Percentiles rank a stretch among this genome's conserved stretches.
phyloP scores from a whole-genome alignment of 176 grass and related monocot species.

The Triticum timopheevii region DNA sequence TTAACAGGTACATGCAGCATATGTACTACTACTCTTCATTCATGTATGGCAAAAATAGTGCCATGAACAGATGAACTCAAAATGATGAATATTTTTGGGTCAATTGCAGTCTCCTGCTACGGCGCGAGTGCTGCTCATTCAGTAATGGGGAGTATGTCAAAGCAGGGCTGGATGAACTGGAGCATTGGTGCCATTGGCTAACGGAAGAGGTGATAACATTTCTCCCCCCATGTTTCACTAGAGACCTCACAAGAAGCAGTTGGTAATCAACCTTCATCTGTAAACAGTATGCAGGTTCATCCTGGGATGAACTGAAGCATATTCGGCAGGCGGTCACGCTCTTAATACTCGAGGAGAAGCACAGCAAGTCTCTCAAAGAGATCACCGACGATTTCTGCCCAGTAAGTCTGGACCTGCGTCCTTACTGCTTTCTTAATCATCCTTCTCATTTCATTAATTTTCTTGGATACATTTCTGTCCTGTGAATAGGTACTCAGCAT shows the following conservation, averaged over 20 bases:
- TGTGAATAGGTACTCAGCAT: conserved; percentile 47
- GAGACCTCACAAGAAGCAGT: background rate
- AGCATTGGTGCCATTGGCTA: conserved; percentile 66
- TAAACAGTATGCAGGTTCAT: conserved; percentile 62
- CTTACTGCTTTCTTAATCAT: background rate
- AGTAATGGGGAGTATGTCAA: conserved; percentile 78
- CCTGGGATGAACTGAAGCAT: conserved; percentile 72
- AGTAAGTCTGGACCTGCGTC: conserved; percentile 14
- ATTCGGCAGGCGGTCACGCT: conserved; percentile 64
- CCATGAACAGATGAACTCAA: background rate
- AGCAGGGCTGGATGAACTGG: conserved; percentile 63
- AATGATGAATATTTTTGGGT: background rate
- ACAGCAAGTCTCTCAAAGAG: conserved; percentile 36
- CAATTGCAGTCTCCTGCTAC: conserved; percentile 54
- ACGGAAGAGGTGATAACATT: conserved; percentile 51
- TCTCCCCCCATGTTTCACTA: background rate
- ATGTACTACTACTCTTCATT: background rate
- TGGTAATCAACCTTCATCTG: conserved; percentile 17
- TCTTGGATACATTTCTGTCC: background rate
- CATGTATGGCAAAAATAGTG: background rate
- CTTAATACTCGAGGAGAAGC: conserved; percentile 57
- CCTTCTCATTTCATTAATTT: background rate
- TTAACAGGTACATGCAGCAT: conserved; percentile 55
- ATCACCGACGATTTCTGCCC: conserved; percentile 35
- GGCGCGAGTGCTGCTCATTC: conserved; percentile 80